Evolutionary conservation across 23 red algal genomes (phyloP).

Genomic region (Chondrus crispus): DNA sequence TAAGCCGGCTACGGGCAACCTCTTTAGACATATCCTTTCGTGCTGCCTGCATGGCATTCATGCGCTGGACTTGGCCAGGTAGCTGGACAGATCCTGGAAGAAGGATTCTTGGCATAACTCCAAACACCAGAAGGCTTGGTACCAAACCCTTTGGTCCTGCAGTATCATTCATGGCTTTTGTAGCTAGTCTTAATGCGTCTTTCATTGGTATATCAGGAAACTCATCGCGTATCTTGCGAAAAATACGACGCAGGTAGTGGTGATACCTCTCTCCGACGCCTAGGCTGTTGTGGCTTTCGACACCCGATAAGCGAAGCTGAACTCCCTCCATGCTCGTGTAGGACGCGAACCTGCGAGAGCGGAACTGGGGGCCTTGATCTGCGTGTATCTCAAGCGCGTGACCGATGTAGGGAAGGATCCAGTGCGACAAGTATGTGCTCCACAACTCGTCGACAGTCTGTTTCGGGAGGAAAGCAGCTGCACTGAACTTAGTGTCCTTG

Average conservation of each 20-base stretch:
- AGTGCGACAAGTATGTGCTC: not conserved
- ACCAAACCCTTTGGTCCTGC: conserved; percentile 11
- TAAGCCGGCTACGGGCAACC: not conserved
- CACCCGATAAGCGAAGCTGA: not conserved
- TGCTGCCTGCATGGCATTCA: not conserved
- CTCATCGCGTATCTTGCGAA: not conserved
- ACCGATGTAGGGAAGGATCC: not conserved
- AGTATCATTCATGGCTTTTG: not conserved
- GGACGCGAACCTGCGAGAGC: not conserved
- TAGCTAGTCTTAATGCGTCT: not conserved
- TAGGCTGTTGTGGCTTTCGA: not conserved
- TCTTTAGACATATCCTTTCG: not conserved
- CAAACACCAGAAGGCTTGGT: conserved; percentile 44
- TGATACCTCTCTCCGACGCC: conserved; percentile 1
- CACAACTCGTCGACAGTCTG: not conserved
- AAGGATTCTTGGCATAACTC: not conserved
- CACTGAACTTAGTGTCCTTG: not conserved
- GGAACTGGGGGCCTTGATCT: conserved; percentile 1
- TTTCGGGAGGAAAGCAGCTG: not conserved
- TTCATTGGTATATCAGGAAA: not conserved
- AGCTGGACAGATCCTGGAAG: not conserved
- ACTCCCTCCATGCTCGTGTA: not conserved
- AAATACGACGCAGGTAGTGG: conserved; percentile 3
- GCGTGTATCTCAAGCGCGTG: not conserved
- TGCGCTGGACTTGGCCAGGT: not conserved